Conservation (phyloP, 176 grass and related monocot species). For the Oryza nivara region DNA sequence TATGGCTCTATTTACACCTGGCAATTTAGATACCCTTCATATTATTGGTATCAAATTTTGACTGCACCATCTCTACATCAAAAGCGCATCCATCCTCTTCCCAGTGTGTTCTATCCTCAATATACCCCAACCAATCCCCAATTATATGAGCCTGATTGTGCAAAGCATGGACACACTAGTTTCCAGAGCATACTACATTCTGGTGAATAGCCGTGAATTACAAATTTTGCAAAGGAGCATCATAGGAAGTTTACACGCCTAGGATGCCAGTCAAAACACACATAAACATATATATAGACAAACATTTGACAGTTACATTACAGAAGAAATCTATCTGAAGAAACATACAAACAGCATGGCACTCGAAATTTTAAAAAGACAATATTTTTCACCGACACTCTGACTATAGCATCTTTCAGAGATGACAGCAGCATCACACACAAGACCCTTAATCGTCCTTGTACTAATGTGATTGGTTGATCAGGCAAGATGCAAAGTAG, state of each 20-base stretch:
- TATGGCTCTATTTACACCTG: not conserved
- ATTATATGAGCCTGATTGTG: no score
- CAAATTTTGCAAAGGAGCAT: not conserved
- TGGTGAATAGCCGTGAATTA: no score
- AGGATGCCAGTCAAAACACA: not conserved
- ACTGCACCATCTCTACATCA: no score
- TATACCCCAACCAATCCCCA: no score
- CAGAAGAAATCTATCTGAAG: not conserved
- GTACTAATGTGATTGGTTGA: constrained; percentile 10
- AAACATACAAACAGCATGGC: not conserved
- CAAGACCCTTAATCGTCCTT: not conserved
- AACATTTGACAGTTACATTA: constrained; percentile 16
- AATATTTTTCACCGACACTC: constrained; percentile 19
- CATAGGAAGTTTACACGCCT: not conserved
- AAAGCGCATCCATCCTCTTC: no score
- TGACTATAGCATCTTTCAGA: constrained; percentile 15
- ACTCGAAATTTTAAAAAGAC: constrained; percentile 10
- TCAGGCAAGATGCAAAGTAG: not conserved
- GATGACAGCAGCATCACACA: constrained; percentile 17
- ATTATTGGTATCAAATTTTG: not conserved
- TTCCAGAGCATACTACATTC: not conserved
- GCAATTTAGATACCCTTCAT: not conserved
- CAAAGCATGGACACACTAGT: no score
- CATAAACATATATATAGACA: constrained; percentile 6
- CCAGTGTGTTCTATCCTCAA: no score